These are phyloP conservation scores for Ilex paraguariensis DNA, from an alignment of 305 asterid genomes.

Conservation along the genomic window DNA sequence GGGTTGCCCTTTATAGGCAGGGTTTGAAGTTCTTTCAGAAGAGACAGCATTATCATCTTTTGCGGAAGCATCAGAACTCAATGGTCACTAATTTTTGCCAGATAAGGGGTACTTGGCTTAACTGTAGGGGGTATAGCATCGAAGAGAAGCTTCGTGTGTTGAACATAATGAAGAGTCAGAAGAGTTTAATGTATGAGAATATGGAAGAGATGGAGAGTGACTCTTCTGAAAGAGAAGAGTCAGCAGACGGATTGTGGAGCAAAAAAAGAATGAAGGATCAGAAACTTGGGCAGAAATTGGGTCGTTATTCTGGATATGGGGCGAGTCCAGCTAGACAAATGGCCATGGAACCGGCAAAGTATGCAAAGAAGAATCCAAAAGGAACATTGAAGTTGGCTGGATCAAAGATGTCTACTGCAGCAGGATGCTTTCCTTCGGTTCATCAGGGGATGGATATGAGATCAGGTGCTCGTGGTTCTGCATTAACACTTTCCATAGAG, in stretches of 20 bases:
- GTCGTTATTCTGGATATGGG: conserved; percentile 42
- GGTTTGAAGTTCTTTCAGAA: conserved; percentile 81
- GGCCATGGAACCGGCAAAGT: conserved; percentile 41
- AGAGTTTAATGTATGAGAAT: conserved; percentile 89
- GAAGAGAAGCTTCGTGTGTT: conserved; percentile 94
- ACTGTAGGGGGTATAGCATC: conserved; percentile 81
- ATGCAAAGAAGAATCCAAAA: conserved; percentile 56
- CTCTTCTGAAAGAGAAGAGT: conserved; percentile 76
- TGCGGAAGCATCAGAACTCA: conserved; percentile 71
- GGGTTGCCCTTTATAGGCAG: conserved; percentile 92
- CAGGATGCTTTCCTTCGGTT: conserved; percentile 38
- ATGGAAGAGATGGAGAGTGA: conserved; percentile 77
- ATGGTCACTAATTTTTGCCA: conserved; percentile 83
- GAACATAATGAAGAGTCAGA: conserved; percentile 85
- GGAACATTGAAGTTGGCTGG: conserved; percentile 66
- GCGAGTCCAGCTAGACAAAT: conserved; percentile 37
- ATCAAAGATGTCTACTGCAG: conserved; percentile 32
- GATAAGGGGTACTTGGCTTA: conserved; percentile 91
- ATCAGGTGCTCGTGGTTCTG: conserved; percentile 35
- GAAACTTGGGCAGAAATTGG: conserved; percentile 47
- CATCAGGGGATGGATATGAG: conserved; percentile 42
- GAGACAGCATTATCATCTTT: conserved; percentile 74
- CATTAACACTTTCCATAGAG: conserved; percentile 39
- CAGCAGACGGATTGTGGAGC: conserved; percentile 67
- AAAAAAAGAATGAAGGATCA: conserved; percentile 58